A percentile compares a stretch with the other conserved stretches of the same genome.
These are phyloP conservation scores for Henningerozyma blattae DNA, from an alignment of 805 yeast species.

Conservation along the genomic window DNA sequence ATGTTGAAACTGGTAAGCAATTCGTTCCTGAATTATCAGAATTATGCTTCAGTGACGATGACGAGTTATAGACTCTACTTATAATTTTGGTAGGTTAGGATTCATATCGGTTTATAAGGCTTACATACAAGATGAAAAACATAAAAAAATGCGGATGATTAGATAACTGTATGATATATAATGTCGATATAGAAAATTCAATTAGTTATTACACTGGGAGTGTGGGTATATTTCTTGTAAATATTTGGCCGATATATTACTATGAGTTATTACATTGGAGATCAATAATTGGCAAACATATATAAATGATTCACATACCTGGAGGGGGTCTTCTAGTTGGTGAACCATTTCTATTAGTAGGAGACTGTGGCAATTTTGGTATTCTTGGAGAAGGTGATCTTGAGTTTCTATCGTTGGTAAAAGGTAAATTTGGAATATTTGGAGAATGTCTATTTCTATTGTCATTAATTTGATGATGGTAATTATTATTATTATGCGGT, in stretches of 20 bases:
- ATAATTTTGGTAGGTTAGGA: no score
- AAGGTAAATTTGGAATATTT: not conserved
- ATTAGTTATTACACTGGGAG: no score
- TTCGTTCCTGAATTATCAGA: slow-evolving; percentile 32
- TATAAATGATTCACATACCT: not conserved
- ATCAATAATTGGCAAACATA: no score
- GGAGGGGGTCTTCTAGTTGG: slow-evolving; percentile 18
- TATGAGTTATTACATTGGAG: no score
- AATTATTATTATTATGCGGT: not conserved
- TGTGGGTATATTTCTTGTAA: no score
- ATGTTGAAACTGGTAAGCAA: slow-evolving; percentile 54
- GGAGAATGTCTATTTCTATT: not conserved
- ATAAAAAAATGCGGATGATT: no score
- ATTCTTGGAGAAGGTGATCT: slow-evolving; percentile 1
- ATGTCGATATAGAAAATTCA: no score
- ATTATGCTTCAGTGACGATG: slow-evolving; percentile 28
- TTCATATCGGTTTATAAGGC: no score
- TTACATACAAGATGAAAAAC: no score
- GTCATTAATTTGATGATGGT: slow-evolving; percentile 1
- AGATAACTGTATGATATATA: no score
- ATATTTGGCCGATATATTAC: no score
- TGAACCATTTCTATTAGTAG: slow-evolving; percentile 5
- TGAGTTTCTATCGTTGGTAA: not conserved
- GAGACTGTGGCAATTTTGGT: slow-evolving; percentile 7
- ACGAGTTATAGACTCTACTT: slow-evolving; percentile 6